Evolutionary conservation across 352 stramenopile species (phyloP).

Genomic region (Phytopythium chamaehyphon): DNA sequence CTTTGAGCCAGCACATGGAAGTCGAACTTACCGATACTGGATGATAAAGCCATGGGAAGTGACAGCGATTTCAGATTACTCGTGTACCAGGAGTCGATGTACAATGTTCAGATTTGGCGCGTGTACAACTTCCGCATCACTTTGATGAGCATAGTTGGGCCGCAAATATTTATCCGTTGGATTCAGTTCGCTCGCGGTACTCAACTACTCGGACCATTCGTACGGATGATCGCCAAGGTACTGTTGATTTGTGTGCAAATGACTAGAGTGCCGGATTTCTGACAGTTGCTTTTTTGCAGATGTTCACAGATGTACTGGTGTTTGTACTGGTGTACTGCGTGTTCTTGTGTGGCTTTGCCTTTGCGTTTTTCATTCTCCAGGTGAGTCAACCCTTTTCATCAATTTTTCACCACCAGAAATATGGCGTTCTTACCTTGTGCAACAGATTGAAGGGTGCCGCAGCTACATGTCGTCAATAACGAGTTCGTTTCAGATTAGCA

Average conservation of each 20-base stretch:
- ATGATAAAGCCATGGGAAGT: neutral
- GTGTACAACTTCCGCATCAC: slow-evolving; percentile 72
- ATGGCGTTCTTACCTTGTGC: neutral
- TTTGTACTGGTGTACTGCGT: slow-evolving; percentile 76
- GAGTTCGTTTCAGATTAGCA: slow-evolving; percentile 66
- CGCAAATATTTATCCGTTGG: slow-evolving; percentile 79
- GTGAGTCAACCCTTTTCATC: slow-evolving; percentile 4
- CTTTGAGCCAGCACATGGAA: too few relatives aligned
- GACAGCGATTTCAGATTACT: slow-evolving; percentile 44
- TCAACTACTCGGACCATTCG: slow-evolving; percentile 60
- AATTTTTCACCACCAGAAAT: neutral
- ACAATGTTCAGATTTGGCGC: slow-evolving; percentile 46
- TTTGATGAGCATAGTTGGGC: slow-evolving; percentile 72
- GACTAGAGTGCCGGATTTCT: neutral
- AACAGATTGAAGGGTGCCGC: slow-evolving; percentile 62
- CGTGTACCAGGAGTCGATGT: slow-evolving; percentile 61
- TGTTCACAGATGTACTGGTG: slow-evolving; percentile 75
- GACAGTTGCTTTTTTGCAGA: slow-evolving; percentile 25
- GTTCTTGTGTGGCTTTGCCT: slow-evolving; percentile 70
- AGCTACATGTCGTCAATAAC: slow-evolving; percentile 55
- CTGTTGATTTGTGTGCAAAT: neutral
- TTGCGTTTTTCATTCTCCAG: slow-evolving; percentile 83
- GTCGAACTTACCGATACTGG: neutral
- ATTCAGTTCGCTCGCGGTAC: slow-evolving; percentile 78
- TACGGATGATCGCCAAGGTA: slow-evolving; percentile 86